Base-by-base conservation (phyloP, 805 yeast genomes). In the Tetrapisispora arboricola region DNA sequence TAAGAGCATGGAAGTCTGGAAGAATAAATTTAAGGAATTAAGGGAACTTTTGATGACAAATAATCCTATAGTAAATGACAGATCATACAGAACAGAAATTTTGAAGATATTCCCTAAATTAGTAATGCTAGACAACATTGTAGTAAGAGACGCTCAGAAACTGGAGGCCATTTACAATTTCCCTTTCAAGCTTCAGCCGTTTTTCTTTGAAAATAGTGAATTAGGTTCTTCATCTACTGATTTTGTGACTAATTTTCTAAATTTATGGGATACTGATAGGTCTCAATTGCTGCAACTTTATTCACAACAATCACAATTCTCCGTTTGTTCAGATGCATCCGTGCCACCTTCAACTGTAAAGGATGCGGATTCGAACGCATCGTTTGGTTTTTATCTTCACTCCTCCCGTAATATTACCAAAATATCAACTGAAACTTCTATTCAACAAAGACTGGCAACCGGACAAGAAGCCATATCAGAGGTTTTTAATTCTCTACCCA, bases 231-330 rank as follows among this genome's bases (percentile, higher is more conserved):
- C 83, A 24, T 78, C 92, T 6, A 78, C 87, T n/a, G 77, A 72
- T 52, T 92, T 92, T 58, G 67, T 88, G 6, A 62, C 85, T 22
- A 81, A 84, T 49, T 92, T 74, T 60, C 66, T 84, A 44, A 76
- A 78, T 40, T 64, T 81, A 37, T 92, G 95, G 94, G 98, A 92
- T 64, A 52, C 72, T 6, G 78, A 84, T 54, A 67, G 98, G 44
- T 53, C 69, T 9, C 88, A 80, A 42, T 66, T 92, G 37, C 57
- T 81, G 59, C 71, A 73, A 32, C 66, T 92, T 24, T 92, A 92
- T 58, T 85, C 92, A 39, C 73, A 75, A 36, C 82, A 80, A 53
- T 85, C 96, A 0, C 84, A 82, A 55, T 90, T 92, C 53, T 87
- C 96, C 0, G 57, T 82, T 41, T 81, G 84, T 45, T 76, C 80